These are phyloP conservation scores for Asterochloris erici DNA, from an alignment of 139 green algal genomes.

Conservation along the genomic window DNA sequence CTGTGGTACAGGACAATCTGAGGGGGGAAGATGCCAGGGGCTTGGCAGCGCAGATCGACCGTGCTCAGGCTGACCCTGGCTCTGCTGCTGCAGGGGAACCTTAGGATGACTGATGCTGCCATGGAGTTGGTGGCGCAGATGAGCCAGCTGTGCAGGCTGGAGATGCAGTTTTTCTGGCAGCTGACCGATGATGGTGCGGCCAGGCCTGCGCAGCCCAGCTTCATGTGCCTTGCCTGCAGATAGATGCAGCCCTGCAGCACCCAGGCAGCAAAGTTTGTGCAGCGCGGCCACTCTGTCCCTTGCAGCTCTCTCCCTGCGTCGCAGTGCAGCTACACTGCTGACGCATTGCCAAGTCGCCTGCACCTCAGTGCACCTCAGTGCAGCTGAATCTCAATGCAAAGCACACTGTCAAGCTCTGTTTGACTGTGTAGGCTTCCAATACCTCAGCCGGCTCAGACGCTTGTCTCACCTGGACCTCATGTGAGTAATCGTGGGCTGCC, in stretches of 20 bases:
- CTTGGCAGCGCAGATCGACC: too few species aligned
- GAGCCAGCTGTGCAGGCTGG: conserved; percentile 27
- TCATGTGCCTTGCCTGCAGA: background rate
- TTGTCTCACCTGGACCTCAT: conserved; percentile 23
- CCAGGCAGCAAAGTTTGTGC: too few species aligned
- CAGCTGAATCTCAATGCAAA: background rate
- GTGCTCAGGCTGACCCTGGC: too few species aligned
- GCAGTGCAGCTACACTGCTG: background rate
- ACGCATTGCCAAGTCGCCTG: background rate
- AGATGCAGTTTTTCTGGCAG: conserved; percentile 46
- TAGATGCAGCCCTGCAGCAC: background rate
- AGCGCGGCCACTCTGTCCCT: background rate
- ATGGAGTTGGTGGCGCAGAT: conserved; percentile 24
- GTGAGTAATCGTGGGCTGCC: conserved; percentile 25
- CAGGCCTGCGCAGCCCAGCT: background rate
- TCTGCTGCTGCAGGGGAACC: conserved; percentile 28
- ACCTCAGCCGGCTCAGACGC: conserved; percentile 15
- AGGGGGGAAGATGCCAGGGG: too few species aligned
- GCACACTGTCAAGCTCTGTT: background rate
- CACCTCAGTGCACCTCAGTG: background rate
- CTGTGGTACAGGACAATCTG: too few species aligned
- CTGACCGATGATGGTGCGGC: conserved; percentile 27
- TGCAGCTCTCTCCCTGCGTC: background rate
- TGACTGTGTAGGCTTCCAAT: conserved; percentile 8
- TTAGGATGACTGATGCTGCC: conserved; percentile 34